Base-by-base conservation (phyloP, 805 yeast genomes). In the Jamesozyma jinghongensis region DNA sequence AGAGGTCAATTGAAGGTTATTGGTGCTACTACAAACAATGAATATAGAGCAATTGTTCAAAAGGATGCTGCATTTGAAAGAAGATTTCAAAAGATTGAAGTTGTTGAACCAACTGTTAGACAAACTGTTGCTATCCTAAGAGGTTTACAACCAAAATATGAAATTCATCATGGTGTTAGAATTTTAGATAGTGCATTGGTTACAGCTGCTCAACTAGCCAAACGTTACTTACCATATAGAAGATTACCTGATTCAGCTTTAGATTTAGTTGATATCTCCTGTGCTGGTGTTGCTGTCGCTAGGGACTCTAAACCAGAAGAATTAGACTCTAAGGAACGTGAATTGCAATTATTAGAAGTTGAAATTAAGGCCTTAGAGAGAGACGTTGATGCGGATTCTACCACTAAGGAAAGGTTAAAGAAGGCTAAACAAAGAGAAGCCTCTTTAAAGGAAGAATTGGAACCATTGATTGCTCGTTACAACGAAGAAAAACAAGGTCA, bases 11-110 rank as follows among this genome's bases (percentile, higher is more conserved):
- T 92, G 57, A 97, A 92, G 65, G 94, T 97, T 65, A 88, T 88
- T 59, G 98, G 98, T 69, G 98, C 98, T 20, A 92, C 98, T 20
- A 92, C 98, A 1, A 81, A 86, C 53, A 82, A 82, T 42, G 98
- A 92, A 68, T 92, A 92, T 71, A 77, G 97, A 59, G 81, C 87
- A 57, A 79, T 82, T 58, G 80, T 92, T 45, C 87, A 92, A 59
- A 90, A 90, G 64, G 98, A 92, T 65, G 98, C 96, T 63, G 98
- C 98, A 1, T 90, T 92, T 62, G 98, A 90, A 66, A 84, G 98
- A 73, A 79, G 98, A 63, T 92, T 92, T 76, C 98, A 92, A 48
- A 86, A 87, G 62, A 85, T 92, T 54, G 97, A 90, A 58, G 97
- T 92, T 27, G 84, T 83, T 37, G 98, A 94, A 56, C 92, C 97